These are phyloP conservation scores for Westerdykella ornata DNA, from an alignment of 2,329 filamentous ascomycete species.

Conservation along the genomic window DNA sequence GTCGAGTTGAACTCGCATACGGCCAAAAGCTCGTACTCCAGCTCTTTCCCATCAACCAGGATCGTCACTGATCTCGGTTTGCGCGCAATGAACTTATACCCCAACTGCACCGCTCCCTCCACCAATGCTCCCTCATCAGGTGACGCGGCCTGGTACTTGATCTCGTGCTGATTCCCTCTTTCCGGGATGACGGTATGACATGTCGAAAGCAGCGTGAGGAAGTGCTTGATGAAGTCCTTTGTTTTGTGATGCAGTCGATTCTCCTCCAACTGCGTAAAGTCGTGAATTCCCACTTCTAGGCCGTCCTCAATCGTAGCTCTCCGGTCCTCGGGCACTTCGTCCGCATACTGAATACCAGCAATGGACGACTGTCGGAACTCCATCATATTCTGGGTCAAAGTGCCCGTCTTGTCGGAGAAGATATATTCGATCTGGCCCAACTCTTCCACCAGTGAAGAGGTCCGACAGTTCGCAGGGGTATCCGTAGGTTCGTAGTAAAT, in stretches of 20 bases:
- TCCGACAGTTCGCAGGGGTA: slow-evolving; percentile 90
- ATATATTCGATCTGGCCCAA: slow-evolving; percentile 97
- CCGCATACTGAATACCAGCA: slow-evolving; percentile 86
- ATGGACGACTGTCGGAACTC: slow-evolving; percentile 96
- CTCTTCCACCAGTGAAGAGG: slow-evolving; percentile 93
- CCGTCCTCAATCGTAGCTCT: slow-evolving; percentile 73
- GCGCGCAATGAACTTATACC: slow-evolving; percentile 84
- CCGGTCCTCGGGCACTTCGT: slow-evolving; percentile 85
- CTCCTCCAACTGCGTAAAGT: slow-evolving; percentile 67
- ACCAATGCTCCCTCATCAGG: slow-evolving; percentile 97
- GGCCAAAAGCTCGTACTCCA: slow-evolving; percentile 83
- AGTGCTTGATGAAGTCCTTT: slow-evolving; percentile 67
- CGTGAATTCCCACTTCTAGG: slow-evolving; percentile 70
- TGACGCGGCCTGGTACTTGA: slow-evolving; percentile 97
- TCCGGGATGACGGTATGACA: slow-evolving; percentile 98
- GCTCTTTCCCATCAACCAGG: slow-evolving; percentile 61
- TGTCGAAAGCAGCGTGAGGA: slow-evolving; percentile 76
- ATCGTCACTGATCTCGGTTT: slow-evolving; percentile 87
- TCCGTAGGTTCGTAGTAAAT: slow-evolving; percentile 97
- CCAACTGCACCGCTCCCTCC: slow-evolving; percentile 76
- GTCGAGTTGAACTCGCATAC: slow-evolving; percentile 99
- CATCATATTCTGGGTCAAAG: slow-evolving; percentile 97
- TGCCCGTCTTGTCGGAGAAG: slow-evolving; percentile 97
- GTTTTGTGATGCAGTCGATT: slow-evolving; percentile 60
- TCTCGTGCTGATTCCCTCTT: slow-evolving; percentile 69